phyloP scores from a whole-genome alignment of 148 eudicot genomes.

The Hydrangea macrophylla region DNA sequence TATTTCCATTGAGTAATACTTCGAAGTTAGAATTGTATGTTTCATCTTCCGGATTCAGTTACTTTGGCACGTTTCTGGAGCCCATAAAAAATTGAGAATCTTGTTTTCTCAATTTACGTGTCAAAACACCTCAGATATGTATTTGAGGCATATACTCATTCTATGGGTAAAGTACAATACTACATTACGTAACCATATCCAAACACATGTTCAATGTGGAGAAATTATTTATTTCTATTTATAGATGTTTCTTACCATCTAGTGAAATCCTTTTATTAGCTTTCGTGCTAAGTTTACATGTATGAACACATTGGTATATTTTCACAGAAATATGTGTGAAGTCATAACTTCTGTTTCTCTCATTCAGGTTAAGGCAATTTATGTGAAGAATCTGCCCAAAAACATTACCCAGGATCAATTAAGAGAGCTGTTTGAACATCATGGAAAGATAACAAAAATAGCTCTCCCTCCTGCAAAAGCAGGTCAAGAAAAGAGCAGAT shows the following conservation, averaged over 20 bases:
- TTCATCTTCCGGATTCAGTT: neutral
- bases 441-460: slow-evolving; percentile 80
- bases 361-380: slow-evolving; percentile 84
- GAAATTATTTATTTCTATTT: too few species aligned
- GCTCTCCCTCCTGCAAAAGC: slow-evolving; percentile 88
- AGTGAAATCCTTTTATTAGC: neutral
- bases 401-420: slow-evolving; percentile 67
- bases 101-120: neutral
- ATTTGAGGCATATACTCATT: neutral
- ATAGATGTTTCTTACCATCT: too few species aligned
- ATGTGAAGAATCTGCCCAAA: slow-evolving; percentile 87
- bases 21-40: neutral
- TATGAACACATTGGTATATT: neutral
- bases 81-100: neutral
- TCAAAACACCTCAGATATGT: neutral
- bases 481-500: slow-evolving; percentile 91
- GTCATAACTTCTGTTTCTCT: slow-evolving; percentile 4
- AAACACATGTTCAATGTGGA: too few species aligned
- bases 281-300: neutral
- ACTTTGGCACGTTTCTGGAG: neutral
- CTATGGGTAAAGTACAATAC: neutral
- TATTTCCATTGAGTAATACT: neutral
- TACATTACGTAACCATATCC: too few species aligned
- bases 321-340: neutral
- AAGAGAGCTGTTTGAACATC: slow-evolving; percentile 65